Evolutionary conservation across 2,329 filamentous ascomycete species (phyloP), one percentile per base, ranked within the genome.

Genomic region (Nectriaceae sp.): DNA sequence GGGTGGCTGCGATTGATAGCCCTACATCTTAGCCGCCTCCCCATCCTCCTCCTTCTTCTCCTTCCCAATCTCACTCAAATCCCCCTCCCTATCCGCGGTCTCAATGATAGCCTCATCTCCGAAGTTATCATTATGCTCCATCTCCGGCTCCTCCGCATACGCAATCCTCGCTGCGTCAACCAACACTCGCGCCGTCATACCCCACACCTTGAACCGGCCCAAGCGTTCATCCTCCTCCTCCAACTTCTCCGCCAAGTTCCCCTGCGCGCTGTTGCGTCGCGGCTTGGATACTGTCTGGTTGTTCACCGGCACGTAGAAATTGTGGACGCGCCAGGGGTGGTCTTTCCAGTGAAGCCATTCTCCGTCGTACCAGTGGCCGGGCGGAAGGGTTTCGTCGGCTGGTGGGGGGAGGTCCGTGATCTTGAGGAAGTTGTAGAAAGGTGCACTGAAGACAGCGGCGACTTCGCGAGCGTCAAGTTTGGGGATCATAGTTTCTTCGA

Each of bases 101-200:
- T 72, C 61, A 41, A 84, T 81, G 29, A 83, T 69, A 4, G 65
- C 62, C 62, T 78, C 74, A 57, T 84, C 81, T 4, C 81, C 81
- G 60, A 73, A 76, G 44, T 74, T 70, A 3, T 64, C 59, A 46
- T 82, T 83, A 55, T 83, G 78, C 73, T 95, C 90, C 67, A 96
- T 96, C 65, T 90, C 87, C 4, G 93, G 93, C 65, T 89, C 83
- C 70, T 88, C 80, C 2, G 73, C 87, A 66, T 94, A 97, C 18
- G 92, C 93, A 16, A 96, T 79, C 53, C 89, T 78, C 26, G 93
- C 92, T 4, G 88, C 87, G 70, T 97, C 93, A 4, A 97, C 89
- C 46, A 97, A 68, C 46, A 97, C 93, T 44, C 90, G 77, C 3
- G 90, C 93, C 44, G 93, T 97, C 90, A 97, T 93, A 15, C 93